Evolutionary conservation across 108 stramenopile species (phyloP).

Genomic region (Skeletonema menzelii): DNA sequence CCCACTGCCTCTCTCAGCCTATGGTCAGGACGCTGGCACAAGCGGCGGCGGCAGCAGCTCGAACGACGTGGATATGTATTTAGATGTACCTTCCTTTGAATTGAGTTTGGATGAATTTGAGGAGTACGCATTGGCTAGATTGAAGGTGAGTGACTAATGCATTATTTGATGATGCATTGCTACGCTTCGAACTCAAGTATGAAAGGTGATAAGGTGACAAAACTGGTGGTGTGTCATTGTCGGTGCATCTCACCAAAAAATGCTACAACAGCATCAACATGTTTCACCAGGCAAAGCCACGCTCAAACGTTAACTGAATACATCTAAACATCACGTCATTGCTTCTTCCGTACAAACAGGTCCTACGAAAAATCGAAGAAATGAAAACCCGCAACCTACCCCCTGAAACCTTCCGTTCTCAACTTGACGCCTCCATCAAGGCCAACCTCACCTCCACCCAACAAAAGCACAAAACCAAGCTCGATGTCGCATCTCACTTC

Average conservation of each 20-base stretch:
- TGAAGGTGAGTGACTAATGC: conserved; percentile 60
- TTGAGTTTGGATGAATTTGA: conserved; percentile 87
- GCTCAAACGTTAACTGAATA: not conserved
- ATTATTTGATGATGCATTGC: not conserved
- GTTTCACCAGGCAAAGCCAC: too few species aligned
- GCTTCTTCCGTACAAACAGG: conserved; percentile 35
- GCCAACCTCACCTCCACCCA: conserved; percentile 31
- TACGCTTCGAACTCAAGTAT: not conserved
- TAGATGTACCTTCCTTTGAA: conserved; percentile 57
- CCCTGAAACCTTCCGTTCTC: conserved; percentile 41
- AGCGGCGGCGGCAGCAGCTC: not conserved
- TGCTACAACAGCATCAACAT: not conserved
- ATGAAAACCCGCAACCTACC: conserved; percentile 72
- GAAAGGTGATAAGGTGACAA: not conserved
- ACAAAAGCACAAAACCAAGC: conserved; percentile 27
- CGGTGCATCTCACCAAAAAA: conserved; percentile 7
- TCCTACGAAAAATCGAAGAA: conserved; percentile 93
- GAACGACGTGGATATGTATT: conserved; percentile 45
- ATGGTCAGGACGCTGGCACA: not conserved
- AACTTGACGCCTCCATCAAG: conserved; percentile 35
- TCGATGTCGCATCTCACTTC: conserved; percentile 94
- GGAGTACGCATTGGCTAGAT: conserved; percentile 79
- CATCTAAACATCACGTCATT: not conserved
- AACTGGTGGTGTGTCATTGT: not conserved
- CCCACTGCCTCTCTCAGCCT: not conserved